Percentiles rank a stretch among this genome's conserved stretches.
Evolutionary conservation across 2,329 filamentous ascomycete genomes (phyloP).

Genomic region (Colletotrichum noveboracense): DNA sequence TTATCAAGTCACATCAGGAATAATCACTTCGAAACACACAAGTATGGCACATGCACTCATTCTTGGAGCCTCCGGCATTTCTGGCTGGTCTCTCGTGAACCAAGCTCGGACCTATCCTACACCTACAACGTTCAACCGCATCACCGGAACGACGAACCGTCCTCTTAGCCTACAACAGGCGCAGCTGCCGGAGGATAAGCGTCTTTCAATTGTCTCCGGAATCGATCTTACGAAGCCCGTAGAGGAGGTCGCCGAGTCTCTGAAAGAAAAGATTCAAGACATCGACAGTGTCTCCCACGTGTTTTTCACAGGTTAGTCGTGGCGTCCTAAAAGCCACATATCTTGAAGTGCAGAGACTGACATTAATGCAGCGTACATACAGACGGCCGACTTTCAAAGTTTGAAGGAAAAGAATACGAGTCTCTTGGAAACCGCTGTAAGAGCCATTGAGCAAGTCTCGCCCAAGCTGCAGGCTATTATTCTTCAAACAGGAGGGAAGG

Average conservation of each 20-base stretch:
- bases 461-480: constrained; percentile 11
- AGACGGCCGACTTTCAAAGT: neutral
- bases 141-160: constrained; percentile 24
- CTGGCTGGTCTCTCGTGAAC: constrained; percentile 25
- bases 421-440: neutral
- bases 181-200: neutral
- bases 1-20: neutral
- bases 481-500: constrained; percentile 24
- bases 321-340: neutral
- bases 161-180: constrained; percentile 5
- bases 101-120: constrained; percentile 15
- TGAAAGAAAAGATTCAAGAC: constrained; percentile 13
- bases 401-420: neutral
- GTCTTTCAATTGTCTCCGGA: constrained; percentile 13
- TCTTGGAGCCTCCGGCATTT: constrained; percentile 24
- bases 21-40: neutral
- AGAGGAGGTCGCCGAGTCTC: neutral
- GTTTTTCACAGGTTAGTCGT: constrained; percentile 18
- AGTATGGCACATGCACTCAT: constrained; percentile 23
- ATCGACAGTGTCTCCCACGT: constrained; percentile 20
- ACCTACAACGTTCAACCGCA: constrained; percentile 13
- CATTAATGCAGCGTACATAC: constrained; percentile 10
- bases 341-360: neutral
- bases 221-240: constrained; percentile 16
- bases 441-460: neutral